Conservation (phyloP, 2,329 filamentous ascomycete species). For the Fonsecaea multimorphosa region DNA sequence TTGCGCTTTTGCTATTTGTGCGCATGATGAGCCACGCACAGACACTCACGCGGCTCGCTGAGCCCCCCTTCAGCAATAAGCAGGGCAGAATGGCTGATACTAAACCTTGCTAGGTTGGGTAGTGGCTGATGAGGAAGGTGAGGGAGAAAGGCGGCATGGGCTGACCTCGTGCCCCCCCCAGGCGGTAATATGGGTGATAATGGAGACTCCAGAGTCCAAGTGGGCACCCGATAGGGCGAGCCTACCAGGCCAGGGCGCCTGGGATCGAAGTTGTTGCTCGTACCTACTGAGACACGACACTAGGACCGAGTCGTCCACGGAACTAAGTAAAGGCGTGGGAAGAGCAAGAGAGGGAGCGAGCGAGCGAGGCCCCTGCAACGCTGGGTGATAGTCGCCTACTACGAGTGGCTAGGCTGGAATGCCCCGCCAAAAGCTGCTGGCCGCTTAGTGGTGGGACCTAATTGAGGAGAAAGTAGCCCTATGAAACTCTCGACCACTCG, state of each 20-base stretch:
- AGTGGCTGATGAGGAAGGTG: constrained; percentile 2
- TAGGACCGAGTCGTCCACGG: not conserved
- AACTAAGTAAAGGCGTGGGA: not conserved
- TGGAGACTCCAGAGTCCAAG: constrained; percentile 3
- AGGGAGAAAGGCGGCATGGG: constrained; percentile 6
- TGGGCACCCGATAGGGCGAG: constrained; percentile 4
- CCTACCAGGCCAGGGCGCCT: not conserved
- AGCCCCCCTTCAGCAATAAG: constrained; percentile 2
- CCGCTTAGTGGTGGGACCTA: constrained; percentile 12
- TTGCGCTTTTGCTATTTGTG: not conserved
- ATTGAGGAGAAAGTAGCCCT: constrained; percentile 9
- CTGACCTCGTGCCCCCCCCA: constrained; percentile 11
- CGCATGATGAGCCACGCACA: constrained; percentile 13
- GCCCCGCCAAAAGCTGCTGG: constrained; percentile 1
- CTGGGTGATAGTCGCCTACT: not conserved
- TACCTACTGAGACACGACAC: not conserved
- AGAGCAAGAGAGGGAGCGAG: too few species aligned
- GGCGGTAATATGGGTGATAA: constrained; percentile 5
- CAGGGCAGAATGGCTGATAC: not conserved
- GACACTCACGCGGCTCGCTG: constrained; percentile 1
- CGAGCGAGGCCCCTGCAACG: not conserved
- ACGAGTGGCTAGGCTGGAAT: not conserved
- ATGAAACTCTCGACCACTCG: not conserved
- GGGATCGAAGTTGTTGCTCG: too few species aligned
- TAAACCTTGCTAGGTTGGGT: not conserved